Conservation (phyloP, 495 filamentous ascomycete genomes). For the Talaromyces stipitatus region DNA sequence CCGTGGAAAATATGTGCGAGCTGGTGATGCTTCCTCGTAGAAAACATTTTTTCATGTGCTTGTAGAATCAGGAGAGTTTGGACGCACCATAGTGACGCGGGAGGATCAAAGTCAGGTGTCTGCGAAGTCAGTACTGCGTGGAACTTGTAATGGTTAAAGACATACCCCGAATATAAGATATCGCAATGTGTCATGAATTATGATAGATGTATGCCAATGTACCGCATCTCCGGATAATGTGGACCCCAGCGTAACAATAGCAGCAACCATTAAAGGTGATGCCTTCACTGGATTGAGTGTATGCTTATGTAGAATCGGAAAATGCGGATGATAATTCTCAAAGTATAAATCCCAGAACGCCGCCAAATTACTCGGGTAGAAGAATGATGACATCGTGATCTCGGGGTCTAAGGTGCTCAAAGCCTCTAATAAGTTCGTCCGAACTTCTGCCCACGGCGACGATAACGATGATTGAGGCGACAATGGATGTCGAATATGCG, state of each 20-base stretch:
- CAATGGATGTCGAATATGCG: not conserved
- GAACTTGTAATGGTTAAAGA: not conserved
- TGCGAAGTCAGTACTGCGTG: not conserved
- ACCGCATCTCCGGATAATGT: not conserved
- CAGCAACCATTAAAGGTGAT: not conserved
- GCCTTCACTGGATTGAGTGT: not conserved
- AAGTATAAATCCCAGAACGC: slow-evolving; percentile 11
- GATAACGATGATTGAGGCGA: not conserved
- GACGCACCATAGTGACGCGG: slow-evolving; percentile 10
- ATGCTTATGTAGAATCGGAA: slow-evolving; percentile 11
- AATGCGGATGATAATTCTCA: slow-evolving; percentile 14
- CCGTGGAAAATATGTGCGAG: slow-evolving; percentile 15
- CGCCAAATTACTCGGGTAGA: slow-evolving; percentile 2
- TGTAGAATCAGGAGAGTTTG: slow-evolving; percentile 12
- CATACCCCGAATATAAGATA: slow-evolving; percentile 4
- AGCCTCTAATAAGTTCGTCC: not conserved
- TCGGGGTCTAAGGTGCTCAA: not conserved
- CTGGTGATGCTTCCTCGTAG: slow-evolving; percentile 13
- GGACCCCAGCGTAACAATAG: slow-evolving; percentile 2
- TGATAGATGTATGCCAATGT: not conserved
- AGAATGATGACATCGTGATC: not conserved
- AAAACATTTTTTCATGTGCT: slow-evolving; percentile 13
- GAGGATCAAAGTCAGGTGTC: slow-evolving; percentile 8
- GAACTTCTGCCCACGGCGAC: not conserved
- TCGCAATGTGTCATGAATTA: slow-evolving; percentile 1